Evolutionary conservation across 176 grass and related monocot species (phyloP).

Genomic region (barley (Hordeum vulgare)): MorexV3_pseudomolecules_assembly NC_058523.1:489905051-489905550

Average conservation of each 20-base stretch:
- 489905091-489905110: background rate
- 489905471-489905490: no score
- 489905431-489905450: no score
- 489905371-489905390: no score
- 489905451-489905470: no score
- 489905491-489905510: background rate
- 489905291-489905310: no score
- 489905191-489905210: background rate
- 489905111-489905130: background rate
- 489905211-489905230: background rate
- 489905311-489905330: no score
- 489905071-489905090: background rate
- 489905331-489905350: no score
- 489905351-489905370: no score
- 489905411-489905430: no score
- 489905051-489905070: background rate
- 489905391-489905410: no score
- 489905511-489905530: background rate
- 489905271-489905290: no score
- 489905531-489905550: background rate
- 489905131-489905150: background rate
- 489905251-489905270: no score
- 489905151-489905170: background rate
- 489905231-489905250: background rate
- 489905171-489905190: background rate